phyloP scores from a whole-genome alignment of 371 early-diverging fungal species.

The Mucor indicus region DNA sequence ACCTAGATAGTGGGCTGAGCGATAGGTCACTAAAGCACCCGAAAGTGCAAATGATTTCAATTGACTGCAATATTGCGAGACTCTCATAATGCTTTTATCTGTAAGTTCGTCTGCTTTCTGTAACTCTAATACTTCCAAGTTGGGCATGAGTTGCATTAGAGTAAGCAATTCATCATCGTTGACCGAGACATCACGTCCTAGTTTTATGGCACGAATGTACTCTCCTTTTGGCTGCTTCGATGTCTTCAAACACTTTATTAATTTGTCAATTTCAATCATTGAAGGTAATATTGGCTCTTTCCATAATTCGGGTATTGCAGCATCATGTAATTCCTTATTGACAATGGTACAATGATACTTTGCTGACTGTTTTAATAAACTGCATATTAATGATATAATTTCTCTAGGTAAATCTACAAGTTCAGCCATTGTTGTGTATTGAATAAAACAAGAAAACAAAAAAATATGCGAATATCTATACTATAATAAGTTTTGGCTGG shows the following conservation, averaged over 20 bases:
- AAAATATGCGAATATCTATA: no score
- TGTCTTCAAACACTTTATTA: constrained; percentile 15
- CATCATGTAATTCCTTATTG: constrained; percentile 19
- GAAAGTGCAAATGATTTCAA: constrained; percentile 29
- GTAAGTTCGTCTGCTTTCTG: constrained; percentile 26
- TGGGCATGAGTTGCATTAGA: constrained; percentile 24
- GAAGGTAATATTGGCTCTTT: constrained; percentile 13
- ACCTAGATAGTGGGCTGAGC: constrained; percentile 37
- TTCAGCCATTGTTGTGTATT: constrained; percentile 9
- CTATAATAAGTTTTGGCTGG: no score
- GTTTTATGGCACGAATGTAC: constrained; percentile 11
- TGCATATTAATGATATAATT: constrained; percentile 21
- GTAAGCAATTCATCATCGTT: constrained; percentile 25
- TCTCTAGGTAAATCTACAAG: constrained; percentile 20
- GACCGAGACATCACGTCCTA: constrained; percentile 8
- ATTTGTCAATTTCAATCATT: constrained; percentile 6
- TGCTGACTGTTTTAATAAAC: constrained; percentile 16
- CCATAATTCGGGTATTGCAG: constrained; percentile 25
- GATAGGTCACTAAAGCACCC: constrained; percentile 27
- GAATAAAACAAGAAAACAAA: neutral
- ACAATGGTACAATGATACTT: constrained; percentile 22
- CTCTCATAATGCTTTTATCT: constrained; percentile 29
- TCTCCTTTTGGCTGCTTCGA: constrained; percentile 18
- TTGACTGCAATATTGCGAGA: constrained; percentile 23
- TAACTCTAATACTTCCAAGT: constrained; percentile 31